Evolutionary conservation across 192 early-diverging fungal genomes (phyloP).

Genomic region (Backusella luteola): DNA sequence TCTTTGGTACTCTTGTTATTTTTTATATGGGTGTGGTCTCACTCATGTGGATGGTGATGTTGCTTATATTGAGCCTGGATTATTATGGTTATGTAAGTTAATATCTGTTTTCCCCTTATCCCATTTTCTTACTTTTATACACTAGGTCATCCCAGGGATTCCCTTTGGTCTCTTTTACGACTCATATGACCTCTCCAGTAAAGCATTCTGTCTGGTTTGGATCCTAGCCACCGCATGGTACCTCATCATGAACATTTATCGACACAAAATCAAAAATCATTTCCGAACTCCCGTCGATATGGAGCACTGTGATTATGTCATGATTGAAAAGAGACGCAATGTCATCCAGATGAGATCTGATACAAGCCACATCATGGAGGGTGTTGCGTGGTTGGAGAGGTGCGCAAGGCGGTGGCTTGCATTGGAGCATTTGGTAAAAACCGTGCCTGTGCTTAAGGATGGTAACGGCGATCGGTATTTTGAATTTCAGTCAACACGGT

Average conservation of each 20-base stretch:
- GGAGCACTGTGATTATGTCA: constrained; percentile 31
- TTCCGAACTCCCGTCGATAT: constrained; percentile 43
- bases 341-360: constrained; percentile 30
- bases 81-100: constrained; percentile 48
- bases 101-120: not conserved
- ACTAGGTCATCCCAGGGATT: constrained; percentile 19
- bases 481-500: constrained; percentile 68
- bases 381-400: constrained; percentile 11
- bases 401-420: constrained; percentile 13
- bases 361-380: constrained; percentile 11
- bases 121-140: not conserved
- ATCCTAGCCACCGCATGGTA: constrained; percentile 42
- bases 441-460: constrained; percentile 41
- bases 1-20: constrained; percentile 41
- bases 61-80: constrained; percentile 50
- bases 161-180: constrained; percentile 16
- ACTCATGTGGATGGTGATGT: constrained; percentile 42
- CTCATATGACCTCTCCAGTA: constrained; percentile 45
- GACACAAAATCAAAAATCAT: constrained; percentile 42
- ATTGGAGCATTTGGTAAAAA: constrained; percentile 37
- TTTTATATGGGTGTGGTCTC: constrained; percentile 35
- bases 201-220: constrained; percentile 41
- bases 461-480: constrained; percentile 51
- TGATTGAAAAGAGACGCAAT: constrained; percentile 37
- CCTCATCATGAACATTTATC: constrained; percentile 37